A percentile compares a stretch with the other conserved stretches of the same genome.
phyloP scores from a whole-genome alignment of 2,329 filamentous ascomycete genomes.

The Alternaria ethzedia region DNA sequence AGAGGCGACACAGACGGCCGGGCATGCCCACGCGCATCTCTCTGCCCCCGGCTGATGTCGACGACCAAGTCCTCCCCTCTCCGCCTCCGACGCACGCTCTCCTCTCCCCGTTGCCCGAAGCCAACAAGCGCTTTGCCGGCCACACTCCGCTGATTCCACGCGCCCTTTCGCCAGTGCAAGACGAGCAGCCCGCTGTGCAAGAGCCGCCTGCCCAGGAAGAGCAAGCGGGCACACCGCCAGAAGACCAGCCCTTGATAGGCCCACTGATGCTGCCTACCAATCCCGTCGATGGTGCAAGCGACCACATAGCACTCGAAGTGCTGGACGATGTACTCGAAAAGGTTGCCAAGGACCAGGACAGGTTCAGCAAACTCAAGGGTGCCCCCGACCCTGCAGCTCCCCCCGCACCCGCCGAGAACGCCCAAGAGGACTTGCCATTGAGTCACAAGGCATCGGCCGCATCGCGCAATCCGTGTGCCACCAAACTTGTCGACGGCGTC shows the following conservation, averaged over 20 bases:
- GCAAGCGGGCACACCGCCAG: slow-evolving; percentile 22
- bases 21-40: slow-evolving; percentile 32
- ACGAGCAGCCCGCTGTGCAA: slow-evolving; percentile 11
- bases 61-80: slow-evolving; percentile 37
- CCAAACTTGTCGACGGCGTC: slow-evolving; percentile 41
- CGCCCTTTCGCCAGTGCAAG: slow-evolving; percentile 18
- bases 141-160: slow-evolving; percentile 45
- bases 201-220: slow-evolving; percentile 17
- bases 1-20: slow-evolving; percentile 32
- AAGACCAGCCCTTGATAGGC: slow-evolving; percentile 34
- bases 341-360: slow-evolving; percentile 30
- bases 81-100: slow-evolving; percentile 39
- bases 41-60: slow-evolving; percentile 25
- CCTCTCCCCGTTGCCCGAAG: slow-evolving; percentile 43
- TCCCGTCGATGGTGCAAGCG: slow-evolving; percentile 38
- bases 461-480: slow-evolving; percentile 23
- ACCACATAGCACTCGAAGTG: slow-evolving; percentile 37
- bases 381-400: slow-evolving; percentile 14
- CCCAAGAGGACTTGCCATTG: slow-evolving; percentile 8
- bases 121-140: slow-evolving; percentile 45
- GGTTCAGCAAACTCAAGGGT: slow-evolving; percentile 23
- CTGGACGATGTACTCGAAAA: slow-evolving; percentile 36
- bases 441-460: slow-evolving; percentile 32
- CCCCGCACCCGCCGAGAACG: neutral
- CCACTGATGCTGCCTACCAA: slow-evolving; percentile 42